Conservation (phyloP, 768 basidiomycete species). For the Rhodotorula babjevae region DNA sequence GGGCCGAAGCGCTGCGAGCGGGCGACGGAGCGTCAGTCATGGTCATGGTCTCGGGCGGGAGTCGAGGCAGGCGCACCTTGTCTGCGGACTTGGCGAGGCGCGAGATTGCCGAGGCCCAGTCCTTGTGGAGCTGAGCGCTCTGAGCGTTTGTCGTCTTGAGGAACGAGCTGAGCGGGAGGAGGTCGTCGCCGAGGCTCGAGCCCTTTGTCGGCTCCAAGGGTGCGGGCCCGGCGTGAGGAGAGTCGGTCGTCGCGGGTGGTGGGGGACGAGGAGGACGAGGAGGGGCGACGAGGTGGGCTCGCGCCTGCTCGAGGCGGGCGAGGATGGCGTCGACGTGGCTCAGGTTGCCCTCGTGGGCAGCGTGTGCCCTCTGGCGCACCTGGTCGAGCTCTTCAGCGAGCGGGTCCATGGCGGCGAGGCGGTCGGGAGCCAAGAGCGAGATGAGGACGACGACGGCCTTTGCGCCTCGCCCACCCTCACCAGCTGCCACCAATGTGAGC, state of each 20-base stretch:
- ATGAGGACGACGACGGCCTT: background rate
- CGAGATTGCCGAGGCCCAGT: slow-evolving; percentile 70
- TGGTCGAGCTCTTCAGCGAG: slow-evolving; percentile 1
- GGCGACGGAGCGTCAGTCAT: too few species aligned
- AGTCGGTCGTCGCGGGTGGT: background rate
- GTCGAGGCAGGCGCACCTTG: slow-evolving; percentile 60
- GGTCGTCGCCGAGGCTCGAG: background rate
- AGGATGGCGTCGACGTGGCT: slow-evolving; percentile 21
- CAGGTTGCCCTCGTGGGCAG: slow-evolving; percentile 1
- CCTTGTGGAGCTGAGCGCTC: slow-evolving; percentile 79
- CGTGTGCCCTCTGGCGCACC: background rate
- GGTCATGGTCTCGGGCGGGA: too few species aligned
- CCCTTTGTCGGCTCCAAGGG: background rate
- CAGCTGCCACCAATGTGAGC: background rate
- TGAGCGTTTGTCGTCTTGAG: slow-evolving; percentile 16
- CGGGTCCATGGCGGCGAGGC: background rate
- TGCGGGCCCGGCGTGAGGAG: too few species aligned
- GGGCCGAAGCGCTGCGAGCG: slow-evolving; percentile 1
- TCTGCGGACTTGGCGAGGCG: slow-evolving; percentile 81
- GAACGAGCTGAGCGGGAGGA: slow-evolving; percentile 17
- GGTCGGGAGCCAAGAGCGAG: too few species aligned
- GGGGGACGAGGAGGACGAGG: too few species aligned
- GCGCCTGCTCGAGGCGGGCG: slow-evolving; percentile 24
- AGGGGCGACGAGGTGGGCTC: slow-evolving; percentile 15
- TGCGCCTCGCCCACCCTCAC: background rate